These are phyloP conservation scores for Coffea humblotiana DNA, from an alignment of 305 asterid genomes.

Conservation along the genomic window DNA sequence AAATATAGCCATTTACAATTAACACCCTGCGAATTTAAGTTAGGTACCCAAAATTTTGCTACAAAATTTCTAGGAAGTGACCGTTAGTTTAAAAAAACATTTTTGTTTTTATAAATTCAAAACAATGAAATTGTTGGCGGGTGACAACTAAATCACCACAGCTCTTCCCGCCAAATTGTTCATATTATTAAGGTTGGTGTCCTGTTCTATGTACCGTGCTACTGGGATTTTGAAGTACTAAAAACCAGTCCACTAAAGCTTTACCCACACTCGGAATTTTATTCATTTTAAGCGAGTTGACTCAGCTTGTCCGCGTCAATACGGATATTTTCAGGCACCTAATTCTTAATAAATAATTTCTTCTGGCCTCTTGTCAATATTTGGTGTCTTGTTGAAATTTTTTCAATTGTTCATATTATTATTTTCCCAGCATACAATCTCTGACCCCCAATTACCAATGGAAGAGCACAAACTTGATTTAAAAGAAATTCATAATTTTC, in stretches of 20 bases:
- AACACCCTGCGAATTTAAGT: not conserved
- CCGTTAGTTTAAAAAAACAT: slow-evolving; percentile 6
- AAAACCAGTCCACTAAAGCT: not conserved
- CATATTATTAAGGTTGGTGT: not conserved
- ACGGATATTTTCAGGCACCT: not conserved
- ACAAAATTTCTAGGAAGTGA: slow-evolving; percentile 3
- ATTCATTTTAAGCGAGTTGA: slow-evolving; percentile 1
- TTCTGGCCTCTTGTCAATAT: not conserved
- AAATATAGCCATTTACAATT: not conserved
- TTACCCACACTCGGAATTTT: not conserved
- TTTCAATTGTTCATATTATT: too few species aligned
- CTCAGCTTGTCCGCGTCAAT: slow-evolving; percentile 13
- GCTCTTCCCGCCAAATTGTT: slow-evolving; percentile 26
- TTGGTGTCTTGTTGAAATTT: not conserved
- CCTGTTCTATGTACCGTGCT: not conserved
- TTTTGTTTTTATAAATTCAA: slow-evolving; percentile 1
- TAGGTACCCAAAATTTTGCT: not conserved
- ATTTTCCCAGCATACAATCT: not conserved
- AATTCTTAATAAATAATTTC: too few species aligned
- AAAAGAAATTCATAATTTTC: not conserved
- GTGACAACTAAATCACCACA: not conserved
- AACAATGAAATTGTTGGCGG: slow-evolving; percentile 5
- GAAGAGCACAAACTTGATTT: not conserved
- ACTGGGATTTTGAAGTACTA: not conserved
- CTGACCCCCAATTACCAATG: not conserved